Base-by-base conservation (phyloP, 2,329 filamentous ascomycete species). In the Diaporthe sp. region DNA sequence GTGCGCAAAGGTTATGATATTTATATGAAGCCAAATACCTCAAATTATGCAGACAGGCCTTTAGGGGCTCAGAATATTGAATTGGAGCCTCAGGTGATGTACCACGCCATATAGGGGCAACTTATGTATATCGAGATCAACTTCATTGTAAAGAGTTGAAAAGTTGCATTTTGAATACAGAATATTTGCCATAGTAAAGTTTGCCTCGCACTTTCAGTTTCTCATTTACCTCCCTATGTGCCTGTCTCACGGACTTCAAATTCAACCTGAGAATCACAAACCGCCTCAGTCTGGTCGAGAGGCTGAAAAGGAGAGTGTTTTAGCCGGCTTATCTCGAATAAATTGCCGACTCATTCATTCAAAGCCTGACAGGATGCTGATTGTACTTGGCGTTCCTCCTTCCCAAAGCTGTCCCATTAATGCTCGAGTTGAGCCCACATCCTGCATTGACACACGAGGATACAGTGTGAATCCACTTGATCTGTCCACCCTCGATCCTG, bases 401-500 rank as follows among this genome's bases (percentile, higher is more conserved):
- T 2, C 47, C 47, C 44, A 53, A 22, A 17, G 17, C 0, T 2
- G 32, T 27, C 13, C 30, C 30, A 10, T 37, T 53, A 0, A 7
- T 12, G 32, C 22, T 68, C 30, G 47, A 51, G 17, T 72, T 77
- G 56, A 79, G 70, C 13, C 78, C 78, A 17, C 79, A 80, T 12
- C 78, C 77, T 8, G 77, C 77, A 17, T 77, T 55, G 22, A 76
- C 75, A 73, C 78, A 80, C 9, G 77, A 70, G 13, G 78, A 77
- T 5, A 79, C 75, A 2, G 78, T 81, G 30, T 82, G 79, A 22
- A 81, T 79, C 73, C 78, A 81, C 19, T 78, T 71, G 47, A 81
- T 74, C 76, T 78, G 79, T 10, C 79, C 80, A 2, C 72, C 59
- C 71, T 81, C 79, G 12, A 81, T 73, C 0, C 79, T 70, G 55